These are phyloP conservation scores for Trypanosoma cruzi DNA, from an alignment of 208 protist species.

Conservation along the genomic window DNA sequence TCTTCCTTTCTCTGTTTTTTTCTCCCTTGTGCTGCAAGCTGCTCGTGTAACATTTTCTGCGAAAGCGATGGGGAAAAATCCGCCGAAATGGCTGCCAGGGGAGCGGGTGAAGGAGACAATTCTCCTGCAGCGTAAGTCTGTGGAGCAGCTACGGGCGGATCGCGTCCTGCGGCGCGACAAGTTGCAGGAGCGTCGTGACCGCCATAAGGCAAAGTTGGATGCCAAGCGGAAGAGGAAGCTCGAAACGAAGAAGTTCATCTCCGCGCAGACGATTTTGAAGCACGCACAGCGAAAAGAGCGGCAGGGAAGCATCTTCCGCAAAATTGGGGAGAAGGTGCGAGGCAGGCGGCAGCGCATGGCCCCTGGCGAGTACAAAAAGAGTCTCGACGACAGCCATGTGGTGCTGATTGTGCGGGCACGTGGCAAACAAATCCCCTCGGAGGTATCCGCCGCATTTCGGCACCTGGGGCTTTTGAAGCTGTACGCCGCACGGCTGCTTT, in stretches of 20 bases:
- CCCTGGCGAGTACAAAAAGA: conserved; percentile 27
- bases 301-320: conserved; percentile 69
- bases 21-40: background rate
- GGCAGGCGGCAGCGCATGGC: conserved; percentile 45
- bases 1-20: conserved; percentile 14
- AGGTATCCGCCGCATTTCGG: conserved; percentile 71
- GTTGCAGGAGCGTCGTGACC: conserved; percentile 74
- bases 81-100: conserved; percentile 90
- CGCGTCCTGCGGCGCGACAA: conserved; percentile 82
- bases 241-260: conserved; percentile 85
- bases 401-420: conserved; percentile 83
- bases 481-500: conserved; percentile 79
- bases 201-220: conserved; percentile 85
- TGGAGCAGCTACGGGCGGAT: conserved; percentile 87
- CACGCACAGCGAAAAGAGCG: conserved; percentile 78
- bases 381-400: conserved; percentile 52
- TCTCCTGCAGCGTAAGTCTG: conserved; percentile 89
- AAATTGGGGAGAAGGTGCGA: conserved; percentile 77
- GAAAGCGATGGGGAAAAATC: conserved; percentile 76
- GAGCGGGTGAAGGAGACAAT: conserved; percentile 94
- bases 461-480: conserved; percentile 73
- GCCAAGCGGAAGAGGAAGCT: conserved; percentile 86
- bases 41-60: conserved; percentile 1
- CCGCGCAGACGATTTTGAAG: conserved; percentile 85
- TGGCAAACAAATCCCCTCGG: conserved; percentile 72